Evolutionary conservation across 2,329 filamentous ascomycete genomes (phyloP), one percentile per base, ranked within the genome.

Genomic region (Pseudocercospora cruenta): DNA sequence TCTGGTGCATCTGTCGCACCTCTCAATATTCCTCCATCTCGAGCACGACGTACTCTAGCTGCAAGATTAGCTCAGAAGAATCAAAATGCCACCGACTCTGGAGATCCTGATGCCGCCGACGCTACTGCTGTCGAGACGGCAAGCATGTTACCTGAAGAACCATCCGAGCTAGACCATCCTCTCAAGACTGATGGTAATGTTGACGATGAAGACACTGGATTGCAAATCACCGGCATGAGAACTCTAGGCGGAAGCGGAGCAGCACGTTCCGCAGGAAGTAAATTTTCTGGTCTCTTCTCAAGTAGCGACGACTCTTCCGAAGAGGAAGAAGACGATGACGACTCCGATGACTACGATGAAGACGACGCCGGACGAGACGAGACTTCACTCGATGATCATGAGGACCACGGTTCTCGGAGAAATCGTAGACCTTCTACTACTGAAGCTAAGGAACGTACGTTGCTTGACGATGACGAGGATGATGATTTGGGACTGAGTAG

Each of bases 1-100:
- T 62, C 57, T 65, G 49, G 61, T 22, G 64, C 80, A 77, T 59
- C 80, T 90, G n/a, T 91, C 88, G 22, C 91, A 33, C 92, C 93
- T 12, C 83, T 97, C 74, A 95, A 94, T 77, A 89, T 94, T 39
- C 90, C 91, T 0, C 94, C 94, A 1, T 96, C 93, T 7, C 88
- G 94, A 60, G 94, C 94, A 7, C 88, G 94, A 59, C 85, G 93
- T 63, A 93, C 96, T 78, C 86, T 98, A n/a, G 94, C 93, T n/a
- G 91, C 92, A 12, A 88, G 94, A 12, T 85, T 98, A 14, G 82
- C 82, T 2, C 78, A 74, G 87, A 92, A 78, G 49, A 80, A 81
- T 58, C 69, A 73, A 36, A 67, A 70, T 7, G 74, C 76, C 22
- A 74, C 75, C 4, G 73, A 75, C 60, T 67, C 61, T 2, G 68